A percentile compares a stretch with the other conserved stretches of the same genome.
Conservation (phyloP, 345 rosid species). For the Noccaea bulbosa region DNA sequence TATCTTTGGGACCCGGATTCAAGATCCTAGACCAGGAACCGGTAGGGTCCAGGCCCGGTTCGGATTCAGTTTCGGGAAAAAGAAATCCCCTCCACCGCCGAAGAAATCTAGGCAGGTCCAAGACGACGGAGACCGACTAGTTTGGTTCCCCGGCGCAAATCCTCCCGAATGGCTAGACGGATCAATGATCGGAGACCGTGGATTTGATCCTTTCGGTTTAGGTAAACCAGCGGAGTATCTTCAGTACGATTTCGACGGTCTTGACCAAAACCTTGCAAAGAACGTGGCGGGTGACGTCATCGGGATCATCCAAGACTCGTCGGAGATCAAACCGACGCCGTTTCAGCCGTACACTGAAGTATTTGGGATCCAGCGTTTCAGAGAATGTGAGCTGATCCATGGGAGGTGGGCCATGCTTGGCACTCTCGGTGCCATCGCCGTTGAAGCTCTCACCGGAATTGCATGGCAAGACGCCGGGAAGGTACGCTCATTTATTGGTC, state of each 20-base stretch:
- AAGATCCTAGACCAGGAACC: constrained; percentile 37
- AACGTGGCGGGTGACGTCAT: constrained; percentile 71
- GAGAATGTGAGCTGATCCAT: constrained; percentile 94
- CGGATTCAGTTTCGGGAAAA: constrained; percentile 51
- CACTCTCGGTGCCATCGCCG: constrained; percentile 66
- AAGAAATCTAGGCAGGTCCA: constrained; percentile 43
- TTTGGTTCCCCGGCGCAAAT: constrained; percentile 74
- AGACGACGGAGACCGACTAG: constrained; percentile 52
- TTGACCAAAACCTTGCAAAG: constrained; percentile 93
- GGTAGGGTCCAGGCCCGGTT: constrained; percentile 64
- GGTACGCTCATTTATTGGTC: constrained; percentile 41
- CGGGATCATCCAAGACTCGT: constrained; percentile 53
- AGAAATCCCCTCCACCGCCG: constrained; percentile 51
- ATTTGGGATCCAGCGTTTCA: constrained; percentile 79
- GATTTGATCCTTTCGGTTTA: constrained; percentile 86
- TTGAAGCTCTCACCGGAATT: constrained; percentile 71
- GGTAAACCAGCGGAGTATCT: constrained; percentile 90
- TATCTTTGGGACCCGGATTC: constrained; percentile 57
- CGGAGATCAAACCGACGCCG: constrained; percentile 74
- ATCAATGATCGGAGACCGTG: constrained; percentile 79
- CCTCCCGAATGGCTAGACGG: constrained; percentile 87
- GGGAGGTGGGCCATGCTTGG: constrained; percentile 97
- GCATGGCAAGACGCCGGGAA: constrained; percentile 84
- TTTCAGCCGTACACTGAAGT: constrained; percentile 89
- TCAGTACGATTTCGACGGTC: constrained; percentile 75